These are phyloP conservation scores for Ampelocalamus luodianensis DNA, from an alignment of 176 grass and related monocot species.

Conservation along the genomic window DNA sequence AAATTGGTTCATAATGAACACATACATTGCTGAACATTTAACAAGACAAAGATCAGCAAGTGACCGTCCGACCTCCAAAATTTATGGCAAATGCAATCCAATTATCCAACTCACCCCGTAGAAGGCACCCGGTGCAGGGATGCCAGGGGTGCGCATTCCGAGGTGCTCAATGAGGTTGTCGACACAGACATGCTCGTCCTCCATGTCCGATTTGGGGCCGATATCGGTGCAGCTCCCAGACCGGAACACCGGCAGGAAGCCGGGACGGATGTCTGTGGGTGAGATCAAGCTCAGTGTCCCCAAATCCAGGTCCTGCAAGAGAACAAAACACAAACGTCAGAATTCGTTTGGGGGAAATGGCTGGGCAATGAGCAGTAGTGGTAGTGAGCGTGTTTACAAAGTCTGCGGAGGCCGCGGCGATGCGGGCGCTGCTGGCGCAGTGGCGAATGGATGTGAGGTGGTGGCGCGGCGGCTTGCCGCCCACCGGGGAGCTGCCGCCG, in stretches of 20 bases:
- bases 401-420: conserved; percentile 62
- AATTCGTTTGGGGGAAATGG: neutral
- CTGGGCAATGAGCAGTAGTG: conserved; percentile 4
- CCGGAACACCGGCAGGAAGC: conserved; percentile 77
- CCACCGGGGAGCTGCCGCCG: conserved; percentile 42
- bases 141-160: conserved; percentile 26
- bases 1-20: conserved; percentile 34
- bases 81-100: conserved; percentile 17
- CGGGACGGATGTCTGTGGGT: conserved; percentile 51
- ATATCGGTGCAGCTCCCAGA: conserved; percentile 82
- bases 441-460: conserved; percentile 71
- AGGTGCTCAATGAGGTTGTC: conserved; percentile 82
- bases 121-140: conserved; percentile 81
- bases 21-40: conserved; percentile 25
- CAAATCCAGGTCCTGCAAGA: conserved; percentile 67
- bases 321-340: conserved; percentile 10
- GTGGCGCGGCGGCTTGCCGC: conserved; percentile 76
- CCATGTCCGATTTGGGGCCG: conserved; percentile 80
- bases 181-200: conserved; percentile 88
- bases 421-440: conserved; percentile 66
- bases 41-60: neutral
- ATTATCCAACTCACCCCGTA: conserved; percentile 81
- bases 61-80: neutral
- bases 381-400: conserved; percentile 49
- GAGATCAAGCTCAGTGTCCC: conserved; percentile 73